Conservation (phyloP, 2,329 filamentous ascomycete genomes). For the Ophiosphaerella narmari region DNA sequence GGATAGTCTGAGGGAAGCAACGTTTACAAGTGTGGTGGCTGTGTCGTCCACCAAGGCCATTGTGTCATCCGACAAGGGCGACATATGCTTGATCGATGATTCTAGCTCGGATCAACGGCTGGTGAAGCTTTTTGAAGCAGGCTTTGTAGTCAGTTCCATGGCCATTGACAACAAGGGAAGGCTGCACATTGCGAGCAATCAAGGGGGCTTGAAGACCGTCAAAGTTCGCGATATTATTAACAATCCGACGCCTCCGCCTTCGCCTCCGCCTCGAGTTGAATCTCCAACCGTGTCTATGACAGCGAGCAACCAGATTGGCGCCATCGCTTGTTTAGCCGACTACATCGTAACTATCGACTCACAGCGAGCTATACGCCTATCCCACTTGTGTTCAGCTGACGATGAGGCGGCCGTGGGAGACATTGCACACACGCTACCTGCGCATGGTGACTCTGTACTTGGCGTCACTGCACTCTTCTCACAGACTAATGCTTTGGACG, state of each 20-base stretch:
- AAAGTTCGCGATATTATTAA: conserved; percentile 42
- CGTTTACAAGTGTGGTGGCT: conserved; percentile 76
- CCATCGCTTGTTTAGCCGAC: conserved; percentile 44
- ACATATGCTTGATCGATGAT: conserved; percentile 87
- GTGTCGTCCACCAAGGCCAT: conserved; percentile 77
- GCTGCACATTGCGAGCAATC: conserved; percentile 71
- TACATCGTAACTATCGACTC: conserved; percentile 66
- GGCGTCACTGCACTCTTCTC: conserved; percentile 70
- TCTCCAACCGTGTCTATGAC: conserved; percentile 37
- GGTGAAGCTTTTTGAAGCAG: conserved; percentile 66
- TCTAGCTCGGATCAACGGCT: conserved; percentile 73
- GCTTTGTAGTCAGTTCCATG: conserved; percentile 71
- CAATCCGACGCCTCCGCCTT: conserved; percentile 39
- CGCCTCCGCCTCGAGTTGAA: conserved; percentile 40
- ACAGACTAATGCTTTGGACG: conserved; percentile 62
- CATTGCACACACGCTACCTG: conserved; percentile 53
- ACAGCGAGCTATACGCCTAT: conserved; percentile 70
- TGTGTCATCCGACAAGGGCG: conserved; percentile 83
- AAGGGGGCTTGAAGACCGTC: conserved; percentile 60
- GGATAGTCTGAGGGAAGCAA: conserved; percentile 78
- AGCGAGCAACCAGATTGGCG: conserved; percentile 40
- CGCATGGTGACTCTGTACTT: conserved; percentile 64
- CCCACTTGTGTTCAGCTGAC: conserved; percentile 53
- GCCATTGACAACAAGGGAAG: conserved; percentile 61
- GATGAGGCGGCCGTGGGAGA: conserved; percentile 37